Conservation (phyloP, 108 stramenopile genomes). For the Cyclotella baltica region DNA sequence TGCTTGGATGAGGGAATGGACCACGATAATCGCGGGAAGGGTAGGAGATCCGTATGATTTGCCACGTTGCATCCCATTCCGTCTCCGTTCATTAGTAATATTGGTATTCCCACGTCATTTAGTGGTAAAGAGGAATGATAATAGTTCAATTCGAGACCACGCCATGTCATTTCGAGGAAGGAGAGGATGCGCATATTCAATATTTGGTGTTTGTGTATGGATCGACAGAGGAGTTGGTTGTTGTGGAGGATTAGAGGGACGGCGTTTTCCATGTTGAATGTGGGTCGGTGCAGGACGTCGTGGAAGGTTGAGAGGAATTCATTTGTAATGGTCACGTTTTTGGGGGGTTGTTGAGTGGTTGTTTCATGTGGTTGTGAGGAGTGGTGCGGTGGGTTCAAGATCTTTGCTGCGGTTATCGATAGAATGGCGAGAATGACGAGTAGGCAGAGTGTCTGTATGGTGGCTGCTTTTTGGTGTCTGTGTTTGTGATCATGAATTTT, state of each 20-base stretch:
- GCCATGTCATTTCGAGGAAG: neutral
- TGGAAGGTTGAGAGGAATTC: neutral
- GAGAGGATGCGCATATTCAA: neutral
- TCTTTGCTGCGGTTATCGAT: neutral
- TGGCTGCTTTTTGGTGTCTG: neutral
- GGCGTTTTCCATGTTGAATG: neutral
- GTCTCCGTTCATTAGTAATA: neutral
- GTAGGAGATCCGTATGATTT: neutral
- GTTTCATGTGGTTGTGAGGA: neutral
- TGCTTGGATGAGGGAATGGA: neutral
- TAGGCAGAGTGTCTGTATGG: neutral
- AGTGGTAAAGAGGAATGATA: neutral
- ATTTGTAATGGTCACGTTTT: neutral
- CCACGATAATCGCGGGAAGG: conserved; percentile 9
- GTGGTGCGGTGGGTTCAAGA: neutral
- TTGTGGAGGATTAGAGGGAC: neutral
- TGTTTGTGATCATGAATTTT: conserved; percentile 3
- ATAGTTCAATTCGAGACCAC: neutral
- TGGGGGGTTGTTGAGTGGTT: neutral
- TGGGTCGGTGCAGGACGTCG: neutral
- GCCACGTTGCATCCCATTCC: conserved; percentile 6
- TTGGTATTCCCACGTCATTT: neutral
- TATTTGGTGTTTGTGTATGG: neutral
- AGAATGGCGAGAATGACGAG: neutral
- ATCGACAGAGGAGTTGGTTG: neutral